Conservation (phyloP, 148 eudicot species). For the Suaeda aralocaspica region DNA sequence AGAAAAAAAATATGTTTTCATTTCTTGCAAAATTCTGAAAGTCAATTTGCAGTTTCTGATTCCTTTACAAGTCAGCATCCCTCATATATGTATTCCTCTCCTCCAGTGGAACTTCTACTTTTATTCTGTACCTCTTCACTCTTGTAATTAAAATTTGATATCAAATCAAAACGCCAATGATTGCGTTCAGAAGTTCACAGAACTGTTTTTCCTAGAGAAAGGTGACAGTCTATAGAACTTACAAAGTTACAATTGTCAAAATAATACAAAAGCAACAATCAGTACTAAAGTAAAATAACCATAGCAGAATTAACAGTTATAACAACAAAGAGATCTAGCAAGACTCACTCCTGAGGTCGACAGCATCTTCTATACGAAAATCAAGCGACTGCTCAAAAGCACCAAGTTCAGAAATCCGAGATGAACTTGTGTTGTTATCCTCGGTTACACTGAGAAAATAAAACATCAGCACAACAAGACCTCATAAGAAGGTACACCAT, state of each 20-base stretch:
- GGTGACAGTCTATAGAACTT: too few relatives aligned
- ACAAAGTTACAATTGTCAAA: not conserved
- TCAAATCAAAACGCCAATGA: not conserved
- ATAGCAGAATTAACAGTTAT: not conserved
- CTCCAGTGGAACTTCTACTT: conserved; percentile 1
- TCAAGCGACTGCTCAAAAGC: conserved; percentile 73
- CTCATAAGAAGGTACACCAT: not conserved
- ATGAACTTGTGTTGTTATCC: conserved; percentile 38
- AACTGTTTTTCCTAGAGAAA: too few relatives aligned
- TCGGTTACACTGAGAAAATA: conserved; percentile 54
- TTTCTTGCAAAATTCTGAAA: not conserved
- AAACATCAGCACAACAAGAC: conserved; percentile 12
- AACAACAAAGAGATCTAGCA: conserved; percentile 18
- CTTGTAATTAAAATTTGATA: not conserved
- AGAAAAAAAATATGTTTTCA: not conserved
- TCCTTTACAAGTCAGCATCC: not conserved
- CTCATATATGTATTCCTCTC: not conserved
- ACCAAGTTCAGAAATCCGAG: conserved; percentile 48
- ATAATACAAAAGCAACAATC: not conserved
- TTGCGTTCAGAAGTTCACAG: not conserved
- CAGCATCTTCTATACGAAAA: conserved; percentile 54
- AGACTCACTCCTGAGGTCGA: conserved; percentile 57
- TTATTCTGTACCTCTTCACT: not conserved
- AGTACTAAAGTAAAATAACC: not conserved
- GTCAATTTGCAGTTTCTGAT: not conserved